A percentile compares a stretch with the other conserved stretches of the same genome.
These are phyloP conservation scores for Sicyos baderoa DNA, from an alignment of 306 rosid genomes.

Conservation along the genomic window DNA sequence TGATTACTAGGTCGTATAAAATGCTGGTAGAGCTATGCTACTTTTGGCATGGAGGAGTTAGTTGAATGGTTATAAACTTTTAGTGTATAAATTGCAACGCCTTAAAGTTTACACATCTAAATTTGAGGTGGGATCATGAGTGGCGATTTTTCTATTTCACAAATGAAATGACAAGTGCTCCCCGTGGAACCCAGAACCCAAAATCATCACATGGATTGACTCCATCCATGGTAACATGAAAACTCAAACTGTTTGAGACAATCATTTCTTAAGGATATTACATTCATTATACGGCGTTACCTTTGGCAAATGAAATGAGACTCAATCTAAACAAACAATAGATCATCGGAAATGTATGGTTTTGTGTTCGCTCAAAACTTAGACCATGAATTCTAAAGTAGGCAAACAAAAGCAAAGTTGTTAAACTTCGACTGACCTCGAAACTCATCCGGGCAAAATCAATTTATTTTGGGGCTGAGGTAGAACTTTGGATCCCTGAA, in stretches of 20 bases:
- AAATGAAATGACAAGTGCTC: too few species aligned
- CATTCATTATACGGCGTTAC: neutral
- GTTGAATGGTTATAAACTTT: too few species aligned
- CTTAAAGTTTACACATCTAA: too few species aligned
- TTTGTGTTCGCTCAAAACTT: neutral
- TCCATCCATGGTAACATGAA: neutral
- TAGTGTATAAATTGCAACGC: neutral
- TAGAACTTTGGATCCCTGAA: conserved; percentile 69
- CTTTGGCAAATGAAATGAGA: neutral
- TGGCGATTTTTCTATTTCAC: too few species aligned
- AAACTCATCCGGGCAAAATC: conserved; percentile 15
- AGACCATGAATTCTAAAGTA: neutral
- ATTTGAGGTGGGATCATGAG: too few species aligned
- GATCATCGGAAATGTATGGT: neutral
- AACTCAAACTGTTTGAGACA: too few species aligned
- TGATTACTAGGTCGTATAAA: too few species aligned
- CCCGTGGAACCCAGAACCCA: too few species aligned
- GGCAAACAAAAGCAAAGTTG: neutral
- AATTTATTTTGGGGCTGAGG: conserved; percentile 55
- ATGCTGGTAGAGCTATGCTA: too few species aligned
- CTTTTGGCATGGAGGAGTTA: too few species aligned
- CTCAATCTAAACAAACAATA: neutral
- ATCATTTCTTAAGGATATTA: neutral
- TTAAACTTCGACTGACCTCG: conserved; percentile 10
- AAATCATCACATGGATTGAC: neutral